A percentile compares a stretch with the other conserved stretches of the same genome.
Conservation (phyloP, 2,329 filamentous ascomycete species). For the Trichoderma afroharzianum region DNA sequence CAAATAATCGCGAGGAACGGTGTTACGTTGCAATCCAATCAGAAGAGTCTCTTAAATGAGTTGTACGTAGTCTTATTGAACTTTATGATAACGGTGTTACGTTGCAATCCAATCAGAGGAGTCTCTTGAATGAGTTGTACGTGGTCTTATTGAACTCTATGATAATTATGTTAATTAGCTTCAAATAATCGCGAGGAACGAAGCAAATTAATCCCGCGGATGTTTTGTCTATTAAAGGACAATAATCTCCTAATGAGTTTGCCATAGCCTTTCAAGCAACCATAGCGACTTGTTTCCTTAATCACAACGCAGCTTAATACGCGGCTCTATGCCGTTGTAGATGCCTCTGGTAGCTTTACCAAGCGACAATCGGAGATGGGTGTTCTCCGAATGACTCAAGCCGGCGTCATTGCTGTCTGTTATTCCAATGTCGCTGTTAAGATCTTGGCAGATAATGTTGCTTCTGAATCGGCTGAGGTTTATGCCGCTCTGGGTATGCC, state of each 20-base stretch:
- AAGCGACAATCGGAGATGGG: neutral
- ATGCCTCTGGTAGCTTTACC: neutral
- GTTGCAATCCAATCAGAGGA: neutral
- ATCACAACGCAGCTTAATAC: neutral
- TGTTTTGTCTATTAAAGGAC: neutral
- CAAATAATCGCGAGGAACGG: neutral
- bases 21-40: neutral
- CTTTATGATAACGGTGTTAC: neutral
- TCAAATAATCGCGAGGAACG: neutral
- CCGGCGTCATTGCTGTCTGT: neutral
- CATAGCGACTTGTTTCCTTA: neutral
- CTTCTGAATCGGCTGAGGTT: neutral
- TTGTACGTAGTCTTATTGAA: neutral
- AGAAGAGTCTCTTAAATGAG: neutral
- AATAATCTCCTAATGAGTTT: neutral
- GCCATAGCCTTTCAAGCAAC: neutral
- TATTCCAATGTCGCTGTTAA: neutral
- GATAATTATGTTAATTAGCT: neutral
- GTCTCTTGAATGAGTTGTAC: neutral
- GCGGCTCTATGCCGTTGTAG: neutral
- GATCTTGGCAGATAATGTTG: neutral
- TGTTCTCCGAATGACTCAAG: neutral
- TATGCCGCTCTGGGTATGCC: neutral
- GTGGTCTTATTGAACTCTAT: neutral
- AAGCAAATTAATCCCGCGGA: neutral